Evolutionary conservation across 140 eudicot genomes (phyloP), one percentile per base, ranked within the genome.

Genomic region (Ambrosia hybrid): DNA sequence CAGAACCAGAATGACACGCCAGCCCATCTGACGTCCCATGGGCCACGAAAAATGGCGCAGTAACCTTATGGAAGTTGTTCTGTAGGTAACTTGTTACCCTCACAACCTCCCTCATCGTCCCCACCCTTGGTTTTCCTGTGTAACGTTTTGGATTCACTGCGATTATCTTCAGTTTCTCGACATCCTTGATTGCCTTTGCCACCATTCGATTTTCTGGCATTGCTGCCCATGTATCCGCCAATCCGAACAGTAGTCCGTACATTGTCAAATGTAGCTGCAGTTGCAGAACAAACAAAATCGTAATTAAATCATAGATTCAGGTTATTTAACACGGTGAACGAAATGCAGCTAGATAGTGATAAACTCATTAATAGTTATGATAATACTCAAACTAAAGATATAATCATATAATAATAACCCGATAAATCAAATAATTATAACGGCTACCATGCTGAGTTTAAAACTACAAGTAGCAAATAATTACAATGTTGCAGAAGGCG

Each of bases 201-300:
- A 88, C 85, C 78, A 83, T 82, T 64, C 84, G 87, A 5, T 41
- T 41, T 17, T 84, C 92, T 0, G 97, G 97, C 95, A 88, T 85
- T 11, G 82, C 72, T 0, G 97, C 97, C 97, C 97, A 91, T 14
- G 95, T 88, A 74, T 91, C 97, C n/a, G 97, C 97, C 2, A 80
- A 8, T 39, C 97, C 97, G 13, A 88, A 86, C 17, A 91, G 77
- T 15, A 91, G 76, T 12, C 97, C 97, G 53, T 80, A 91, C 86
- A 84, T 57, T 21, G 86, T 83, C 43, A 91, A 34, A 38, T 78
- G 92, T 30, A 87, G 74, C 94, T 90, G 36, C 8, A 46, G 3
- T 62, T 21, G 11, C 10, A 46, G 16, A 38, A 45, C 37, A 11
- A 56, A 6, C 48, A 58, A 26, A 37, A 30, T 17, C 68, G 10